Percentiles rank a stretch among this genome's conserved stretches.
Evolutionary conservation across 2,329 filamentous ascomycete genomes (phyloP).

Genomic region (Mycosphaerelloides madeirae): DNA sequence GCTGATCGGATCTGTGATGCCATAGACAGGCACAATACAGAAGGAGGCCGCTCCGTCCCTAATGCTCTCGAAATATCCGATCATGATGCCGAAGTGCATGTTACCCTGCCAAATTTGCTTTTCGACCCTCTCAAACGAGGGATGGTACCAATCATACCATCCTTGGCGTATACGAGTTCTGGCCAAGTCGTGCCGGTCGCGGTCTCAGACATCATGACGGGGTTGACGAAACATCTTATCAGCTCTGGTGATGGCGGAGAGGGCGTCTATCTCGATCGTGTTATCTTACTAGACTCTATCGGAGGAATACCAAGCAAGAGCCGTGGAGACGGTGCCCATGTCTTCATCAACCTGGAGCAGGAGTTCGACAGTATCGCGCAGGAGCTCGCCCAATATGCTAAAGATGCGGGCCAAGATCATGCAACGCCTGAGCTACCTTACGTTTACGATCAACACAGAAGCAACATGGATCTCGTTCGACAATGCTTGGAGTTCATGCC

Average conservation of each 20-base stretch:
- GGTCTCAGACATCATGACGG: constrained; percentile 65
- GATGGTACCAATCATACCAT: constrained; percentile 65
- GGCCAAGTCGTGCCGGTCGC: constrained; percentile 47
- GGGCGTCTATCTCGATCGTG: constrained; percentile 58
- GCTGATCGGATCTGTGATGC: constrained; percentile 69
- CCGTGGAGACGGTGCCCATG: constrained; percentile 60
- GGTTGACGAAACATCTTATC: constrained; percentile 70
- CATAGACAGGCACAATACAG: constrained; percentile 64
- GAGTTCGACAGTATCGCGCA: constrained; percentile 68
- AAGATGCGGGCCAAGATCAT: constrained; percentile 17
- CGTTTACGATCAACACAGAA: constrained; percentile 49
- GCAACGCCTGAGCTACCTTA: constrained; percentile 8
- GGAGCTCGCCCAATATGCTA: constrained; percentile 39
- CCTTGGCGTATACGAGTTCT: constrained; percentile 55
- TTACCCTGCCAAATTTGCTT: constrained; percentile 49
- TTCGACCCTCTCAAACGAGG: constrained; percentile 63
- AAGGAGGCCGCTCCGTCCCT: constrained; percentile 65
- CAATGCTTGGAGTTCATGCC: constrained; percentile 71
- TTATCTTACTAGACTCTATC: constrained; percentile 82
- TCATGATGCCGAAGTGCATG: constrained; percentile 32
- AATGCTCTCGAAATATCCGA: constrained; percentile 41
- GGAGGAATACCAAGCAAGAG: constrained; percentile 72
- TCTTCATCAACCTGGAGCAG: constrained; percentile 91
- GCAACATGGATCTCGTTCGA: constrained; percentile 70
- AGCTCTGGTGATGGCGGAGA: constrained; percentile 45